Conservation (phyloP, 192 early-diverging fungal species). For the Coemansia sp. region DNA sequence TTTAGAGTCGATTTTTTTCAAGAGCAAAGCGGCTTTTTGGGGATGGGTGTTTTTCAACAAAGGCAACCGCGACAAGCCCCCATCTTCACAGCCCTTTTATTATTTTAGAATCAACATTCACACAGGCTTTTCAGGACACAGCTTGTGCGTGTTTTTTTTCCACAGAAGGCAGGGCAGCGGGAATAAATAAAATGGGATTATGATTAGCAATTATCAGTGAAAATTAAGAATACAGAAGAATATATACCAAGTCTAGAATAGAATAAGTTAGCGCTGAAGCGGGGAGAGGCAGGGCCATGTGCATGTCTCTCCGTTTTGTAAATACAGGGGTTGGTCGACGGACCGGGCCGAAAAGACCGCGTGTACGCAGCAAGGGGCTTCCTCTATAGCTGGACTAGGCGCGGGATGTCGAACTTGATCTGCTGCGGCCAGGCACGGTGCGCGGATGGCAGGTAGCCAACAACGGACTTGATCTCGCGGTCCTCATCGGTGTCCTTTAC, state of each 20-base stretch:
- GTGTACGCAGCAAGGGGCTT: no score
- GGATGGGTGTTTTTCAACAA: no score
- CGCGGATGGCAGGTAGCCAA: constrained; percentile 30
- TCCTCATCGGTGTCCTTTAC: background rate
- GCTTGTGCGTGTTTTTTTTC: no score
- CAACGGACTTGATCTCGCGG: constrained; percentile 36
- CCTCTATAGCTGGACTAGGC: constrained; percentile 41
- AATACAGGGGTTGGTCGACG: no score
- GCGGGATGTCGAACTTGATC: constrained; percentile 47
- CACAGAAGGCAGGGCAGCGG: no score
- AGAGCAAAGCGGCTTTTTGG: no score
- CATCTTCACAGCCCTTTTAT: no score
- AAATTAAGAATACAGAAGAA: background rate
- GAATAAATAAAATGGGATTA: background rate
- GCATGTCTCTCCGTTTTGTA: no score
- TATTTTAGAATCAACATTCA: no score
- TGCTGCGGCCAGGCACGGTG: constrained; percentile 41
- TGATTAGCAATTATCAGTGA: background rate
- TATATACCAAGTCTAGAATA: no score
- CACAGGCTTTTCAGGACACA: background rate
- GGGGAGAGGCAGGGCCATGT: background rate
- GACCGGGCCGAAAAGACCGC: no score
- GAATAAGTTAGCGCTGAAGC: background rate
- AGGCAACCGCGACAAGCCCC: no score
- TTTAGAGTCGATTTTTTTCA: background rate